A percentile compares a stretch with the other conserved stretches of the same genome.
Evolutionary conservation across 768 basidiomycete genomes (phyloP).

Genomic region (Cantharellus anzutake): DNA sequence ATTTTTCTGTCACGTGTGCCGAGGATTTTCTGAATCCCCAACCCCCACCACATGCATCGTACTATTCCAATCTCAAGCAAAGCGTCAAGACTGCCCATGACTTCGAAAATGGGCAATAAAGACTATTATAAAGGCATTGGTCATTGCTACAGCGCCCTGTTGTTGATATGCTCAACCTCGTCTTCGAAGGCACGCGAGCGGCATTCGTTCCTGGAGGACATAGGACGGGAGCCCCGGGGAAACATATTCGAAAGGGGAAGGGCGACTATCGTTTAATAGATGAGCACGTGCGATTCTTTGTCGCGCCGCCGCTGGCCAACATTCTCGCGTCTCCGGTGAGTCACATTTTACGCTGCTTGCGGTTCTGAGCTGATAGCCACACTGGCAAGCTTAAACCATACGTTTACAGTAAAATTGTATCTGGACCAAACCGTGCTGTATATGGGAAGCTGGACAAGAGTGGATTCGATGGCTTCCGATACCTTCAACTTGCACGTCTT

Average conservation of each 20-base stretch:
- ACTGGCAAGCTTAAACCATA: constrained; percentile 45
- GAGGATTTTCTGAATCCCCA: too few species aligned
- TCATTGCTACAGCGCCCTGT: not conserved
- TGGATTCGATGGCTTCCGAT: too few species aligned
- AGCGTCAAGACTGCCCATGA: constrained; percentile 67
- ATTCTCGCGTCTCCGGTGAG: constrained; percentile 36
- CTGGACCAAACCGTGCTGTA: too few species aligned
- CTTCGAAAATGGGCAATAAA: constrained; percentile 79
- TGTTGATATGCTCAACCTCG: not conserved
- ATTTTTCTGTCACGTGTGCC: too few species aligned
- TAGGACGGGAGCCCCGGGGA: constrained; percentile 77
- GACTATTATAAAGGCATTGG: constrained; percentile 89
- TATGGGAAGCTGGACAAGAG: too few species aligned
- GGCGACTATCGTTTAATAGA: constrained; percentile 63
- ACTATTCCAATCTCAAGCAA: constrained; percentile 55
- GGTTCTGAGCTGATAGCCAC: not conserved
- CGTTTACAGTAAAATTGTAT: constrained; percentile 21
- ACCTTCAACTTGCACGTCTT: too few species aligned
- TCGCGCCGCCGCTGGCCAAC: constrained; percentile 54
- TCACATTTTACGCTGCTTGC: constrained; percentile 13
- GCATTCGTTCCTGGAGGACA: constrained; percentile 66
- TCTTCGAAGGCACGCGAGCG: constrained; percentile 51
- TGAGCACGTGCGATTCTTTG: constrained; percentile 64
- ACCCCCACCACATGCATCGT: constrained; percentile 33
- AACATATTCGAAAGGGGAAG: constrained; percentile 58